Evolutionary conservation across 2,329 filamentous ascomycete species (phyloP).

Genomic region (Ceratocystis harringtonii): DNA sequence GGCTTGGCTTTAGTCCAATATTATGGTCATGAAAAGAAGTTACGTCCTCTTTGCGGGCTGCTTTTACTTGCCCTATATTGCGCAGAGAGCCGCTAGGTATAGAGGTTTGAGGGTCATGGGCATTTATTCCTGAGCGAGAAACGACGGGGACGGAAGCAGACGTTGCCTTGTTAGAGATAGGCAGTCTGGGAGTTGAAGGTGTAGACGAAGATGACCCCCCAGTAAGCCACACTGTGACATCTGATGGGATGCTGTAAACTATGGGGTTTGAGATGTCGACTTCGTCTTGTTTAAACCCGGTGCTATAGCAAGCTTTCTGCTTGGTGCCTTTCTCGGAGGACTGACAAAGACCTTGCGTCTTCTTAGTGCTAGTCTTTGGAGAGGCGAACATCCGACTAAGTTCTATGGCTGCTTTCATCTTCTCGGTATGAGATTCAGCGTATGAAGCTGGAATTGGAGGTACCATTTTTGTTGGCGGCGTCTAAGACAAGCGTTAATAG

Average conservation of each 20-base stretch:
- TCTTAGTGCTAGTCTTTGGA: not conserved
- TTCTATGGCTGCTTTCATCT: not conserved
- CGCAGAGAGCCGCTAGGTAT: too few species aligned
- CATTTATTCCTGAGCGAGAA: not conserved
- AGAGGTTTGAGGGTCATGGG: not conserved
- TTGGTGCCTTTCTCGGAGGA: not conserved
- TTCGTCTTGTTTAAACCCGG: not conserved
- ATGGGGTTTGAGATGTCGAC: not conserved
- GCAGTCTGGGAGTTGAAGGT: not conserved
- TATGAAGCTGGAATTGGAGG: not conserved
- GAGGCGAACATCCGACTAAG: not conserved
- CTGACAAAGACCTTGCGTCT: not conserved
- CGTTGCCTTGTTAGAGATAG: not conserved
- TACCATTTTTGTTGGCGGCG: not conserved
- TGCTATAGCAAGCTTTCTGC: not conserved
- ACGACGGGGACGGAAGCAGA: not conserved
- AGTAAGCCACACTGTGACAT: not conserved
- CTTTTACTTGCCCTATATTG: not conserved
- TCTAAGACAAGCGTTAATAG: not conserved
- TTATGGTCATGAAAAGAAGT: not conserved
- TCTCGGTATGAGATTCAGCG: not conserved
- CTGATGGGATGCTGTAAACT: not conserved
- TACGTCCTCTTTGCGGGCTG: not conserved
- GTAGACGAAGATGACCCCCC: not conserved
- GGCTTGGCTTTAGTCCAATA: not conserved